Evolutionary conservation across 2,329 filamentous ascomycete species (phyloP).

Genomic region (Alternaria sp.): DNA sequence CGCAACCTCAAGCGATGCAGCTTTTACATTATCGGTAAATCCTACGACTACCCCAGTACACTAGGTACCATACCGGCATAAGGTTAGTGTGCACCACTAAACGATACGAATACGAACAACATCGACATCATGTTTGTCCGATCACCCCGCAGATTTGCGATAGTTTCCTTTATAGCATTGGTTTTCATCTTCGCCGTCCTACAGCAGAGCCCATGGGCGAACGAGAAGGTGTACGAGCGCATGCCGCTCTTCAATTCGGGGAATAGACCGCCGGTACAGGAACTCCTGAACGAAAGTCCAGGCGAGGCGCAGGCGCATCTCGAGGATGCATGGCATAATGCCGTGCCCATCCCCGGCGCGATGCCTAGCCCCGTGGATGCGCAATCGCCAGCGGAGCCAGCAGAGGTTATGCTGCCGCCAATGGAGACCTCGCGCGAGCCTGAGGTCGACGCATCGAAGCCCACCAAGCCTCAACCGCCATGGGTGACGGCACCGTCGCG

Average conservation of each 20-base stretch:
- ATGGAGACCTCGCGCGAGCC: constrained; percentile 4
- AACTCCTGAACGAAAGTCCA: constrained; percentile 12
- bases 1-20: constrained; percentile 24
- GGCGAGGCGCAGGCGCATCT: constrained; percentile 19
- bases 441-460: not conserved
- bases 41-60: constrained; percentile 18
- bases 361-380: not conserved
- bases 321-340: constrained; percentile 32
- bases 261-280: constrained; percentile 17
- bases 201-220: constrained; percentile 37
- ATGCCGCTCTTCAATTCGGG: constrained; percentile 27
- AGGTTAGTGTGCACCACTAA: constrained; percentile 23
- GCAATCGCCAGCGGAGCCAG: not conserved
- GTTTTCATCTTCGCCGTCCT: constrained; percentile 37
- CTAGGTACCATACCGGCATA: constrained; percentile 17
- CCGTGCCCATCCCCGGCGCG: constrained; percentile 20
- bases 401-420: constrained; percentile 1
- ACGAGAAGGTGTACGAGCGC: constrained; percentile 33
- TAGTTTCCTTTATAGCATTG: constrained; percentile 46
- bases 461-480: constrained; percentile 25
- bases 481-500: constrained; percentile 32
- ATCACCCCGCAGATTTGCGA: constrained; percentile 47
- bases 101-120: constrained; percentile 28
- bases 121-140: constrained; percentile 40
- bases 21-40: constrained; percentile 20